Evolutionary conservation across 2,329 filamentous ascomycete genomes (phyloP).

Genomic region (Aspergillus amoenus): DNA sequence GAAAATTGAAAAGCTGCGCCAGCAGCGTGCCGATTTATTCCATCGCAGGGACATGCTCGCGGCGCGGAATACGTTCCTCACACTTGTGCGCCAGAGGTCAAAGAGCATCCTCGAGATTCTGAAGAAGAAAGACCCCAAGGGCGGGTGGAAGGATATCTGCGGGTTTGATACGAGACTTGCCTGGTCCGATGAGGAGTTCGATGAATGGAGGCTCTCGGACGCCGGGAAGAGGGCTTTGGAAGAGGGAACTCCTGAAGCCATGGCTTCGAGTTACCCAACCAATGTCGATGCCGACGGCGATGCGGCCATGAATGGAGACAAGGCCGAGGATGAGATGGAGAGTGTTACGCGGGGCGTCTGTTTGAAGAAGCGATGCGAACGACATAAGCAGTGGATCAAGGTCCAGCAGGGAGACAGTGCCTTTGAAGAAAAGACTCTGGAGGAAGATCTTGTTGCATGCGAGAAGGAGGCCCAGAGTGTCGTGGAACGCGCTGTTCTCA

Average conservation of each 20-base stretch:
- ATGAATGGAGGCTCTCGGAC: conserved; percentile 44
- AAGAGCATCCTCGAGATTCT: conserved; percentile 45
- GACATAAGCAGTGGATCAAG: conserved; percentile 50
- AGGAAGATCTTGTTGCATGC: conserved; percentile 39
- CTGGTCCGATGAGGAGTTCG: conserved; percentile 51
- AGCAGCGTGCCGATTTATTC: conserved; percentile 33
- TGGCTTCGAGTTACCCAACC: conserved; percentile 26
- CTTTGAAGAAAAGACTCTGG: conserved; percentile 43
- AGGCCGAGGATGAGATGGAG: conserved; percentile 29
- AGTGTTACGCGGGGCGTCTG: conserved; percentile 44
- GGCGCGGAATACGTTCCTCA: conserved; percentile 44
- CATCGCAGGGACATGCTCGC: conserved; percentile 42
- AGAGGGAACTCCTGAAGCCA: conserved; percentile 36
- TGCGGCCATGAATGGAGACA: conserved; percentile 33
- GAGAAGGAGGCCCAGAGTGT: conserved; percentile 43
- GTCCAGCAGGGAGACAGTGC: conserved; percentile 46
- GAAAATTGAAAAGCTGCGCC: conserved; percentile 39
- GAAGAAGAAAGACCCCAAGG: conserved; percentile 46
- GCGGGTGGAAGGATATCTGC: conserved; percentile 49
- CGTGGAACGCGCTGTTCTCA: conserved; percentile 45
- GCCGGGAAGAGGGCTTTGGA: conserved; percentile 40
- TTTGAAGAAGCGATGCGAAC: conserved; percentile 48
- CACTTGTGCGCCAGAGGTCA: conserved; percentile 41
- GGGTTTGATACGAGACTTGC: conserved; percentile 48
- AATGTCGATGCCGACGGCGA: conserved; percentile 34